Evolutionary conservation across 2,329 filamentous ascomycete species (phyloP).

Genomic region (Diplodia seriata): DNA sequence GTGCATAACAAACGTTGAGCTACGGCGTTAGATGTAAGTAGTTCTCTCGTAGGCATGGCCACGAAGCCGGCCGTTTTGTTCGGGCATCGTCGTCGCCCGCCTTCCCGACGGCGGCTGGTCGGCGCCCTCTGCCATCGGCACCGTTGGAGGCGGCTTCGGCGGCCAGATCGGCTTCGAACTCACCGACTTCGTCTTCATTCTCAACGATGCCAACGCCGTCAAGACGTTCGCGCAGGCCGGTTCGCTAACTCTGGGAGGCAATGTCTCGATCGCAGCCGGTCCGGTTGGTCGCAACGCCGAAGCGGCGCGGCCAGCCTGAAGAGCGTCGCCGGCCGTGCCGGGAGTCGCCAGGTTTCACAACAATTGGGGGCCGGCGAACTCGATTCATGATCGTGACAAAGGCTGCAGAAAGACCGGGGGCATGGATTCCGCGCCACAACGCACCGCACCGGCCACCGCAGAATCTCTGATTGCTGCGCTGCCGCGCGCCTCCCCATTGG

Average conservation of each 20-base stretch:
- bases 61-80: no score
- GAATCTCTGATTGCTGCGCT: neutral
- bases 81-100: slow-evolving; percentile 80
- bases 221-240: slow-evolving; percentile 93
- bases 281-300: slow-evolving; percentile 95
- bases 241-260: slow-evolving; percentile 90
- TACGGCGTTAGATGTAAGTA: no score
- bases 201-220: slow-evolving; percentile 89
- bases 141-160: slow-evolving; percentile 80
- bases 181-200: slow-evolving; percentile 96
- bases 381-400: no score
- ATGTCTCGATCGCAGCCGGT: slow-evolving; percentile 93
- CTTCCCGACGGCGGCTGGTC: slow-evolving; percentile 81
- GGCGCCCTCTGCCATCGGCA: slow-evolving; percentile 80
- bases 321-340: slow-evolving; percentile 72
- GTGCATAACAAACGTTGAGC: no score
- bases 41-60: no score
- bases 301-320: slow-evolving; percentile 88
- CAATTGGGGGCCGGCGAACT: no score
- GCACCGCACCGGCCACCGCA: neutral
- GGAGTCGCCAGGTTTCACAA: no score
- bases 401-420: no score
- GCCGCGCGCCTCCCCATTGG: no score
- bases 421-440: neutral
- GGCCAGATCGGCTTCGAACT: slow-evolving; percentile 88